These are phyloP conservation scores for Xylaria sp. DNA, from an alignment of 2,329 filamentous ascomycete genomes.

Conservation along the genomic window DNA sequence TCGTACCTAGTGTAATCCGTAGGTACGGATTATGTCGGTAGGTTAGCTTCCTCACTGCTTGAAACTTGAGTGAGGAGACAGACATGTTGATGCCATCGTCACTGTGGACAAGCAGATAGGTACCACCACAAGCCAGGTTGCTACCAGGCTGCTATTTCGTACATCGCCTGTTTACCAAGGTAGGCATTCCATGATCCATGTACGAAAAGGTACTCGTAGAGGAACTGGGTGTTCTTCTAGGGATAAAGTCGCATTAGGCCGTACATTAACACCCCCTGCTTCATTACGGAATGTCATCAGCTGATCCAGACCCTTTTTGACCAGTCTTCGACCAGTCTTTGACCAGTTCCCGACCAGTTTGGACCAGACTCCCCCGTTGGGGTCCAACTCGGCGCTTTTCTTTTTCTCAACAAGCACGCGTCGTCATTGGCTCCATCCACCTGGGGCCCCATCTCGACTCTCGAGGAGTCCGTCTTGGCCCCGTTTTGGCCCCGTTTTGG, in stretches of 20 bases:
- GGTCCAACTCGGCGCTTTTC: neutral
- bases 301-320: neutral
- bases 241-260: neutral
- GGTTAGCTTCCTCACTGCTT: no score
- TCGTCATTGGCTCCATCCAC: neutral
- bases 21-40: no score
- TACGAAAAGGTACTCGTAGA: no score
- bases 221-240: neutral
- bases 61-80: no score
- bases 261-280: neutral
- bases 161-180: neutral
- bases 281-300: neutral
- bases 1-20: no score
- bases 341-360: neutral
- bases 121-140: no score
- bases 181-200: no score
- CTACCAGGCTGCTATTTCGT: neutral
- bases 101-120: no score
- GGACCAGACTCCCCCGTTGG: neutral
- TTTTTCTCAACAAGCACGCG: neutral
- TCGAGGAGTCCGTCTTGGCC: no score
- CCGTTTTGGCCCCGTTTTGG: no score
- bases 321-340: neutral
- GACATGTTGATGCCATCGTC: no score
- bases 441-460: neutral